Evolutionary conservation across 768 basidiomycete genomes (phyloP).

Genomic region (Leccinum aurantiacum): DNA sequence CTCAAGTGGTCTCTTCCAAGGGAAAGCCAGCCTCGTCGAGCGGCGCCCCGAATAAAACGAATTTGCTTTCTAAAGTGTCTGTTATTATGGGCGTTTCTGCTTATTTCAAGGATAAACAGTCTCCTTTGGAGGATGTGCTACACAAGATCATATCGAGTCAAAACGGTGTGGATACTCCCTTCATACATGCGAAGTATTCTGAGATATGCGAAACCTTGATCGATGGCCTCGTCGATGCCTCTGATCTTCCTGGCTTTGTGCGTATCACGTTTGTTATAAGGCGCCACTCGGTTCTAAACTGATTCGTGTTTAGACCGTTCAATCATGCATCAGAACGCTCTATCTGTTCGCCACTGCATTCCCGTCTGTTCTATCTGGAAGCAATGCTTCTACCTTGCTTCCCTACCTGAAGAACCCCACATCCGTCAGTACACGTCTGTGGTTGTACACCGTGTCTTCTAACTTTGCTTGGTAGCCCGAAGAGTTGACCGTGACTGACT

Average conservation of each 20-base stretch:
- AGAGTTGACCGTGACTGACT: slow-evolving; percentile 81
- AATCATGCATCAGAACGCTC: slow-evolving; percentile 83
- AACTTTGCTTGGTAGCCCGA: slow-evolving; percentile 54
- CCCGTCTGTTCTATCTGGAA: slow-evolving; percentile 78
- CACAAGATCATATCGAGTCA: slow-evolving; percentile 80
- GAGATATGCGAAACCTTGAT: slow-evolving; percentile 86
- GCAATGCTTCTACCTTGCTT: slow-evolving; percentile 80
- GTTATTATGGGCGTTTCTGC: slow-evolving; percentile 86
- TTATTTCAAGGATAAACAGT: slow-evolving; percentile 79
- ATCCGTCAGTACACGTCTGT: slow-evolving; percentile 49
- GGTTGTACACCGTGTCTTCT: slow-evolving; percentile 1
- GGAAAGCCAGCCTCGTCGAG: slow-evolving; percentile 31
- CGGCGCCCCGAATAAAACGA: slow-evolving; percentile 49
- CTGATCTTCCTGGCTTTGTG: slow-evolving; percentile 75
- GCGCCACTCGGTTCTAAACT: background rate
- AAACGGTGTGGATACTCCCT: slow-evolving; percentile 49
- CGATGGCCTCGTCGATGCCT: slow-evolving; percentile 85
- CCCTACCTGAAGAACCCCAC: slow-evolving; percentile 87
- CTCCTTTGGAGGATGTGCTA: slow-evolving; percentile 80
- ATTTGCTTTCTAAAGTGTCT: slow-evolving; percentile 62
- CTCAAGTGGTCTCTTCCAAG: slow-evolving; percentile 39
- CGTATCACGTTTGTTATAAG: slow-evolving; percentile 28
- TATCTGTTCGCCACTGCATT: slow-evolving; percentile 81
- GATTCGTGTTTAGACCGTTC: slow-evolving; percentile 55
- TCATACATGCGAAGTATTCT: slow-evolving; percentile 65